Evolutionary conservation across 176 grass and related monocot species (phyloP).

Genomic region (Coix lacrymajobi): DNA sequence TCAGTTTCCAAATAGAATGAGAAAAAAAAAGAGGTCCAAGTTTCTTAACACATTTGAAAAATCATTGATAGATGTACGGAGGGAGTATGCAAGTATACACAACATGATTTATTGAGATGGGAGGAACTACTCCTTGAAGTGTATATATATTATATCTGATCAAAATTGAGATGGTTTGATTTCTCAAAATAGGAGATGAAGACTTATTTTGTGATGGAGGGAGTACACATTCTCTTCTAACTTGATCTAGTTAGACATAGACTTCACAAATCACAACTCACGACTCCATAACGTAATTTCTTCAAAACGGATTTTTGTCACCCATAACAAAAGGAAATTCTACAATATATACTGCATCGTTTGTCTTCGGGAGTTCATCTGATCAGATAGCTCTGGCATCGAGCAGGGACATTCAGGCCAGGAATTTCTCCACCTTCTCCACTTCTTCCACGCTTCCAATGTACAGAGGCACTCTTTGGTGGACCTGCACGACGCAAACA

Average conservation of each 20-base stretch:
- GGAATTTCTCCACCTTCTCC: slow-evolving; percentile 89
- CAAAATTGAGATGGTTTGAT: neutral
- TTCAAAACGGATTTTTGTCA: neutral
- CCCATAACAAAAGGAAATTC: slow-evolving; percentile 6
- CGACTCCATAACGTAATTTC: neutral
- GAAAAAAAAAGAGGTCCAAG: too few species aligned
- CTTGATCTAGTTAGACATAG: neutral
- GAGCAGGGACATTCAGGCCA: slow-evolving; percentile 40
- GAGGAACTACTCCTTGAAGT: too few species aligned
- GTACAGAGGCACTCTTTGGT: slow-evolving; percentile 94
- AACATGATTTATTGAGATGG: too few species aligned
- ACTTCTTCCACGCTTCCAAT: slow-evolving; percentile 96
- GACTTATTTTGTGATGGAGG: neutral
- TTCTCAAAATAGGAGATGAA: neutral
- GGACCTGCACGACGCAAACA: slow-evolving; percentile 43
- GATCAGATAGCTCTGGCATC: neutral
- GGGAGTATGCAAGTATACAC: too few species aligned
- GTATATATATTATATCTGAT: neutral
- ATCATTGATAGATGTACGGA: too few species aligned
- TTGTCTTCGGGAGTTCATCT: neutral
- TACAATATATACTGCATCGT: neutral
- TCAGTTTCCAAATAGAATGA: too few species aligned
- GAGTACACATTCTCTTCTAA: neutral
- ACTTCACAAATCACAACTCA: neutral
- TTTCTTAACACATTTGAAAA: too few species aligned